Evolutionary conservation across 192 early-diverging fungal genomes (phyloP).

Genomic region (Umbelopsis sp.): DNA sequence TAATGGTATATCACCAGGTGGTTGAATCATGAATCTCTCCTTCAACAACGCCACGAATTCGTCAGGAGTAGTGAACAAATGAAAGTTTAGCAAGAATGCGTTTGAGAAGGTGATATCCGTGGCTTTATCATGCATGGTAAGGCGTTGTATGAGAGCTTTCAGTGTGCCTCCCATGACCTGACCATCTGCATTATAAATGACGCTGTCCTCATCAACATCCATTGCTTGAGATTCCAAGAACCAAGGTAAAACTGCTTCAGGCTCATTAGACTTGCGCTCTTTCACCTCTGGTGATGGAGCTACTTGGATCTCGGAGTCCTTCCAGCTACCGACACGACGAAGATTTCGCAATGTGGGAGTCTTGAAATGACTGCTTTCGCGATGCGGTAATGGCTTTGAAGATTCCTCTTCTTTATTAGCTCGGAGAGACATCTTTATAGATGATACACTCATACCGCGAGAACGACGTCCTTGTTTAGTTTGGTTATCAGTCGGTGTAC

Average conservation of each 20-base stretch:
- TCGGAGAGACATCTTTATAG: slow-evolving; percentile 28
- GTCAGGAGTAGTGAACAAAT: slow-evolving; percentile 72
- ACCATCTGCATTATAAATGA: slow-evolving; percentile 59
- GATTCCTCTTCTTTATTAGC: slow-evolving; percentile 18
- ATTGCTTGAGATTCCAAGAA: slow-evolving; percentile 23
- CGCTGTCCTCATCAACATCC: slow-evolving; percentile 24
- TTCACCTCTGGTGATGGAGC: slow-evolving; percentile 8
- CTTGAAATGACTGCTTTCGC: slow-evolving; percentile 6
- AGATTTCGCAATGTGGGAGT: background rate
- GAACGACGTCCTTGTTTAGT: slow-evolving; percentile 21
- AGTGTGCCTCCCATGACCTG: slow-evolving; percentile 74
- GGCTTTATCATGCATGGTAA: slow-evolving; percentile 69
- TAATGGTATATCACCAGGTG: slow-evolving; percentile 50
- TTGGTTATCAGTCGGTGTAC: slow-evolving; percentile 23
- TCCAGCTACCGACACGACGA: background rate
- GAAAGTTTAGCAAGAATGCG: slow-evolving; percentile 87
- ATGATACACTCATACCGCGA: slow-evolving; percentile 38
- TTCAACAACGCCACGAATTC: slow-evolving; percentile 68
- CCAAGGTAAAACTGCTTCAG: background rate
- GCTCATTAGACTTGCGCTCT: slow-evolving; percentile 6
- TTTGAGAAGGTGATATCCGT: slow-evolving; percentile 48
- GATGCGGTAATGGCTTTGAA: slow-evolving; percentile 2
- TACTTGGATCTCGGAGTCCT: background rate
- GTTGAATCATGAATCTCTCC: slow-evolving; percentile 64
- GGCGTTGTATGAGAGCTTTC: slow-evolving; percentile 67